Evolutionary conservation across 2,329 filamentous ascomycete species (phyloP).

Genomic region (Hypoxylon rubiginosum): DNA sequence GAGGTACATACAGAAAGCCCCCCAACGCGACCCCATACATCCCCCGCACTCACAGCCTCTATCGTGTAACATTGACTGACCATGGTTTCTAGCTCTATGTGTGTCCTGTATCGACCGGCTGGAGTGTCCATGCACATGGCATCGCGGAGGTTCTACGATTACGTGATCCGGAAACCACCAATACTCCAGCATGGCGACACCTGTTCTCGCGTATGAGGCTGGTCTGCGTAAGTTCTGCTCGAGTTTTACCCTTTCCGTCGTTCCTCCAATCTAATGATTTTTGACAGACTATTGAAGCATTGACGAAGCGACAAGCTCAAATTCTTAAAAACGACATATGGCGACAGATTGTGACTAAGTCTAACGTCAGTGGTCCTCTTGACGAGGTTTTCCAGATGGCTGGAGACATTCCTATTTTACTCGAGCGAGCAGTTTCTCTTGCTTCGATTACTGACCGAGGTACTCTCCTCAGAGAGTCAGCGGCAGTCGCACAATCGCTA

Average conservation of each 20-base stretch:
- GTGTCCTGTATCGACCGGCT: constrained; percentile 36
- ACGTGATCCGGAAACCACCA: constrained; percentile 31
- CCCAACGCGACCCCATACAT: no score
- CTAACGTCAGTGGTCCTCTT: constrained; percentile 28
- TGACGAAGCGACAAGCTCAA: constrained; percentile 35
- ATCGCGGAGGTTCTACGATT: constrained; percentile 40
- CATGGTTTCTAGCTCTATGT: constrained; percentile 35
- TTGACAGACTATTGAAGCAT: constrained; percentile 32
- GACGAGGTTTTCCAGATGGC: constrained; percentile 38
- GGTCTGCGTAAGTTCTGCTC: constrained; percentile 38
- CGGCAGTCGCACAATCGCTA: constrained; percentile 21
- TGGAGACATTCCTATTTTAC: constrained; percentile 32
- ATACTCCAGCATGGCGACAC: constrained; percentile 39
- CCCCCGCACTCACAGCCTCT: neutral
- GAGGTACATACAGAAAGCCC: constrained; percentile 26
- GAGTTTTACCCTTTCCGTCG: neutral
- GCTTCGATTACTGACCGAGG: constrained; percentile 24
- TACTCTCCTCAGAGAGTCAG: constrained; percentile 29
- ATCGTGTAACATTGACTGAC: constrained; percentile 11
- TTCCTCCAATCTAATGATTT: constrained; percentile 10
- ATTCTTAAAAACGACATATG: constrained; percentile 37
- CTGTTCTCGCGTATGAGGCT: constrained; percentile 42
- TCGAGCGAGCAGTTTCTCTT: constrained; percentile 33
- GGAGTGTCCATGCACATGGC: constrained; percentile 37
- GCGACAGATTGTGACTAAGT: constrained; percentile 37